Conservation (phyloP, 805 yeast genomes). For the Schwanniomyces occidentalis region DNA sequence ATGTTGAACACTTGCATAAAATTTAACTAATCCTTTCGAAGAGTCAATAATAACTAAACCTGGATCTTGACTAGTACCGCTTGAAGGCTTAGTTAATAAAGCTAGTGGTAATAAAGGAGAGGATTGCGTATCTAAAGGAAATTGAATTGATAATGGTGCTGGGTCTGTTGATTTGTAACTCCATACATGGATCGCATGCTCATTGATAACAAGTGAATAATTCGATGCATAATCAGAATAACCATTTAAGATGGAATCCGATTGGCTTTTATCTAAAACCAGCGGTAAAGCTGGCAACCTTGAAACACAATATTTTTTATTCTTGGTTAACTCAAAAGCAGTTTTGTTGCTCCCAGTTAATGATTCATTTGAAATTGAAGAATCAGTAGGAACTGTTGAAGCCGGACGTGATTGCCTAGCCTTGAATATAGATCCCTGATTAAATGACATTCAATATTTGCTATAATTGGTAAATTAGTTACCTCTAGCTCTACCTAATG, state of each 20-base stretch:
- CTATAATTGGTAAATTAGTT: not conserved
- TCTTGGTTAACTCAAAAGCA: constrained; percentile 53
- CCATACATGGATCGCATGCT: constrained; percentile 65
- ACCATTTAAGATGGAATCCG: constrained; percentile 31
- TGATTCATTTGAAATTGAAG: not conserved
- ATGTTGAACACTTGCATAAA: constrained; percentile 72
- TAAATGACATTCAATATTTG: constrained; percentile 8
- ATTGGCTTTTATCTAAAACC: constrained; percentile 19
- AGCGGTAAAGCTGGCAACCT: constrained; percentile 58
- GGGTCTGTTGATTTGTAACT: constrained; percentile 61
- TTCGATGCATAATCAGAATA: constrained; percentile 47
- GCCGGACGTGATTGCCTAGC: constrained; percentile 11
- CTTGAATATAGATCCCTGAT: constrained; percentile 14
- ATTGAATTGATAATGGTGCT: constrained; percentile 56
- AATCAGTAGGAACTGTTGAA: not conserved
- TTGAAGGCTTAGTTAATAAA: constrained; percentile 56
- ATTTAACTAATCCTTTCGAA: constrained; percentile 57
- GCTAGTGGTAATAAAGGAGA: constrained; percentile 48
- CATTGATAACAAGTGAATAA: constrained; percentile 51
- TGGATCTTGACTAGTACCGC: constrained; percentile 52
- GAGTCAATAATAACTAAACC: constrained; percentile 71
- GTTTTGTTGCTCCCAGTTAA: not conserved
- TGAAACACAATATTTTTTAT: constrained; percentile 56
- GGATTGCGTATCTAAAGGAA: constrained; percentile 36
- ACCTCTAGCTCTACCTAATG: not conserved